These are phyloP conservation scores for Pyrenochaeta sp. DNA, from an alignment of 2,329 filamentous ascomycete species.

Conservation along the genomic window DNA sequence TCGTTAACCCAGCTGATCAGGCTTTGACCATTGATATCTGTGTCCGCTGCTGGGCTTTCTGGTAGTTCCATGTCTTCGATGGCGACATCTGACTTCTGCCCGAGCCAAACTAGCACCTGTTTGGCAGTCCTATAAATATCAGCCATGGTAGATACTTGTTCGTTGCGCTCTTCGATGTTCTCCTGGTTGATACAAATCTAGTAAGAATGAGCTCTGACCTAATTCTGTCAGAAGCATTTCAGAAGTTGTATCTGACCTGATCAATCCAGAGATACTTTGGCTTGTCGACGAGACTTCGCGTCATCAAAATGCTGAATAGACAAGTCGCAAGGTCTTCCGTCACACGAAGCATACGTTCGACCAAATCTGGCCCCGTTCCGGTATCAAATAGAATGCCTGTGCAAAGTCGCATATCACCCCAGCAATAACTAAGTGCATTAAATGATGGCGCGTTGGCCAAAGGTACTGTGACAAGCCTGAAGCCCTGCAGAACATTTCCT, in stretches of 20 bases:
- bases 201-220: no score
- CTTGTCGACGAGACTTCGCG: background rate
- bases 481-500: background rate
- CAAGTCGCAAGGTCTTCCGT: conserved; percentile 5
- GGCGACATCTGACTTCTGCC: background rate
- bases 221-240: no score
- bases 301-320: background rate
- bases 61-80: background rate
- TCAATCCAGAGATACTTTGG: background rate
- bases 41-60: background rate
- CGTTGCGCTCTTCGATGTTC: background rate
- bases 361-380: background rate
- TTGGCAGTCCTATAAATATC: background rate
- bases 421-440: conserved; percentile 2
- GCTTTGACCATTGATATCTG: background rate
- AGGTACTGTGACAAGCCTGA: background rate
- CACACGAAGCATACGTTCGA: background rate
- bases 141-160: conserved; percentile 1
- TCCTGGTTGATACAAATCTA: conserved; percentile 2
- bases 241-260: no score
- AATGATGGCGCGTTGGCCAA: background rate
- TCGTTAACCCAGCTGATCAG: background rate
- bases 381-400: background rate
- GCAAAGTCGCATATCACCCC: conserved; percentile 4
- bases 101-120: background rate